Evolutionary conservation across 306 rosid genomes (phyloP), one percentile per base, ranked within the genome.

Genomic region (Crataegus laevigata): DNA sequence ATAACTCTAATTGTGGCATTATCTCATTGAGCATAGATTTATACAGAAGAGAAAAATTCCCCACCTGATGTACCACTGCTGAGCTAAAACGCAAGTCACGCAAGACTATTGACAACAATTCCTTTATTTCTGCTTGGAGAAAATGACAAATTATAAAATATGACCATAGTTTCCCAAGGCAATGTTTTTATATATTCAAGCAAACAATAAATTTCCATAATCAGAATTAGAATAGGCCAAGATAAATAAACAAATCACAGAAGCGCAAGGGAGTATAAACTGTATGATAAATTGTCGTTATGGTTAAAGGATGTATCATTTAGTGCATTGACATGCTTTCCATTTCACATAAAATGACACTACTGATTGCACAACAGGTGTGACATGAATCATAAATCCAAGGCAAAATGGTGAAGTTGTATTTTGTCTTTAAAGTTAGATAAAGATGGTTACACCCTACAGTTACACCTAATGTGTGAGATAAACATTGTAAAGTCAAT

Each of bases 11-110:
- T 26, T 42, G 4, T 73, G 21, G 42, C 58, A 58, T 62, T 59
- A 38, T 59, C 67, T 72, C 52, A 38, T 38, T 24, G 18, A 60
- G 66, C 26, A 60, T 26, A 43, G 15, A 61, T 26, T 61, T 21
- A 42, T 26, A 26, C 29, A 38, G 6, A 73, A 36, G 17, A 73
- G 69, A 42, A 72, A 45, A 74, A 52, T 36, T 38, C n/a, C 89
- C 73, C 80, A 92, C 93, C 92, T 94, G 99, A 85, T 94, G 97
- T 63, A 94, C 97, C 82, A 94, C 99, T 22, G 96, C 99, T 24
- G 96, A 81, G 85, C 89, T 91, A 77, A 94, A 94, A 63, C 85
- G 74, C 79, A 94, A 89, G 83, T 85, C 97, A 80, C 74, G 83
- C 84, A 94, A 82, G 74, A 83, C 93, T 71, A 94, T 59, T 76